Conservation (phyloP, 306 rosid genomes). For the Canavalia ensiformis region DNA sequence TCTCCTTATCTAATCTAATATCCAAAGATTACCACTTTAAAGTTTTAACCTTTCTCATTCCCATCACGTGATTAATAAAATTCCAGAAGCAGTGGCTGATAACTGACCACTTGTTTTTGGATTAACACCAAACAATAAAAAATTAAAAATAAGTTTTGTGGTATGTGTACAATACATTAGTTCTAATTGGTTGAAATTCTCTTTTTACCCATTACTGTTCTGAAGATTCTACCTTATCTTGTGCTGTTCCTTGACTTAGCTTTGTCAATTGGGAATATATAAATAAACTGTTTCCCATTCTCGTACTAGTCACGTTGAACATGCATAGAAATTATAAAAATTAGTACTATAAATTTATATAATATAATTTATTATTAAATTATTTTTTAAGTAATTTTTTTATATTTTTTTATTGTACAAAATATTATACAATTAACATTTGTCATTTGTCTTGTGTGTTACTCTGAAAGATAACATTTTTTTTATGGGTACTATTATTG, state of each 20-base stretch:
- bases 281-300: slow-evolving; percentile 1
- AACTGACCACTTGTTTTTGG: slow-evolving; percentile 24
- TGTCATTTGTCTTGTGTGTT: neutral
- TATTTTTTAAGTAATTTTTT: no score
- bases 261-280: slow-evolving; percentile 15
- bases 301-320: slow-evolving; percentile 17
- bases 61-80: slow-evolving; percentile 1
- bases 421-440: no score
- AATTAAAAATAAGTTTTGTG: neutral
- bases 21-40: neutral
- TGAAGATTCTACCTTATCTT: slow-evolving; percentile 42
- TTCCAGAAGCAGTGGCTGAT: slow-evolving; percentile 35
- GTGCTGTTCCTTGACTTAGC: slow-evolving; percentile 41
- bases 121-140: slow-evolving; percentile 8
- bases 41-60: slow-evolving; percentile 29
- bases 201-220: slow-evolving; percentile 20
- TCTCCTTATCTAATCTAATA: no score
- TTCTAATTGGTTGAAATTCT: slow-evolving; percentile 34
- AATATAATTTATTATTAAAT: no score
- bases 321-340: no score
- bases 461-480: slow-evolving; percentile 25
- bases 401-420: no score
- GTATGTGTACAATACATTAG: neutral
- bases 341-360: no score
- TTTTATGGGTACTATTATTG: neutral